phyloP scores from a whole-genome alignment of 2,329 filamentous ascomycete genomes.

The Trichoderma sp. region DNA sequence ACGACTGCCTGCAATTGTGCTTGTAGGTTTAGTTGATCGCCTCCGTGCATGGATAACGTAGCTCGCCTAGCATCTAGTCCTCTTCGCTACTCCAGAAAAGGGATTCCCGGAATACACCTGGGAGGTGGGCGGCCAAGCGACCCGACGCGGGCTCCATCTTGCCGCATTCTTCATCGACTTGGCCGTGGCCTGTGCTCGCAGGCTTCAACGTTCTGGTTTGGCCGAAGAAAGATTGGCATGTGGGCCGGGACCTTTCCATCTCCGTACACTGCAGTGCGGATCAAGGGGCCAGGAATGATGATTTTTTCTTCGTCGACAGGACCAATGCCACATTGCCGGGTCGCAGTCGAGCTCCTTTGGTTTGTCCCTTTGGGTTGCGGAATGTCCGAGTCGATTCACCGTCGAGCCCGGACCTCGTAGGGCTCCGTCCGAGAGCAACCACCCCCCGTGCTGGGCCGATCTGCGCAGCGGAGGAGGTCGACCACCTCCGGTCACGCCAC shows the following conservation, averaged over 20 bases:
- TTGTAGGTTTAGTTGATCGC: background rate
- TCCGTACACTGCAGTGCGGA: background rate
- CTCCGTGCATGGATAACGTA: background rate
- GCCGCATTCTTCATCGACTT: background rate
- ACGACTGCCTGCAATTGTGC: background rate
- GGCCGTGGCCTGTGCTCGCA: background rate
- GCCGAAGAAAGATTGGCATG: background rate
- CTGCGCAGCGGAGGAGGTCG: conserved; percentile 10
- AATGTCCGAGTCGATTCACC: background rate
- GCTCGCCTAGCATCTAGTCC: background rate
- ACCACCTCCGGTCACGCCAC: conserved; percentile 22
- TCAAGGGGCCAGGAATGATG: background rate
- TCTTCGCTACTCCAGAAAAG: background rate
- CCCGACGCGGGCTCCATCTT: background rate
- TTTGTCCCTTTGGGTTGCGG: background rate
- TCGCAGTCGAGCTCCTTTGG: too few species aligned
- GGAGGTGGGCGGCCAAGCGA: background rate
- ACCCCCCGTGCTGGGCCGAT: background rate
- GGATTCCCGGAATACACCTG: background rate
- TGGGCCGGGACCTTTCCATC: conserved; percentile 4
- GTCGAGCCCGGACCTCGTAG: conserved; percentile 6
- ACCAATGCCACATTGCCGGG: background rate
- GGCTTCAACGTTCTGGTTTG: background rate
- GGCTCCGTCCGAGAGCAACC: conserved; percentile 11
- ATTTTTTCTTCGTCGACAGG: background rate